Evolutionary conservation across 2,329 filamentous ascomycete species (phyloP), one percentile per base, ranked within the genome.

Genomic region (Paracoccidioides brasiliensis): DNA sequence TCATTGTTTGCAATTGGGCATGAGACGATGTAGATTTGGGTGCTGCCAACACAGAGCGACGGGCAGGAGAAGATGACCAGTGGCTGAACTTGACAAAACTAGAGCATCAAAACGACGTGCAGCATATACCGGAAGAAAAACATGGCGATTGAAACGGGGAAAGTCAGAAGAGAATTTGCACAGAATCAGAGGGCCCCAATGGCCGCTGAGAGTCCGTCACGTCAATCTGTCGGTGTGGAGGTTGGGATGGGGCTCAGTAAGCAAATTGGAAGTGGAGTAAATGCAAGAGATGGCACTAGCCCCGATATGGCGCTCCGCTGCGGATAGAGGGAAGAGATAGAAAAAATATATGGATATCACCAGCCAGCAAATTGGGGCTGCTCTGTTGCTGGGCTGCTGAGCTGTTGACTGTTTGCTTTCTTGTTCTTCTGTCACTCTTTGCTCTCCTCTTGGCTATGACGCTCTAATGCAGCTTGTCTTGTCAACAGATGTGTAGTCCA

Each of bases 1-100:
- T 66, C 69, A 72, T 71, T 50, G 65, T 70, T 68, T 63, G 67
- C 61, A 61, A 63, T 58, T 62, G 45, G 57, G 58, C 54, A 61
- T 56, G 53, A 57, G 59, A 62, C 62, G 62, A 58, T 58, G 61
- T 62, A 61, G 61, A 40, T 14, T 3, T 30, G 5, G 35, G 15
- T 10, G 28, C 3, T 40, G 48, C 48, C 48, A 52, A 32, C 37
- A 9, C 37, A 42, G 37, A 52, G 5, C 7, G 28, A 42, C 49
- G 46, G 33, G 46, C n/a, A 28, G n/a, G 10, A 12, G 9, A 38
- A 50, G 6, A 15, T 3, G 46, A 9, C n/a, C 9, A 37, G 5
- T 7, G 32, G 46, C 15, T 38, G 46, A 28, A 4, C 22, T 28
- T 50, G 35, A 50, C 46, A 38, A 52, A 42, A 52, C 50, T n/a